Evolutionary conservation across 768 basidiomycete genomes (phyloP), one percentile per base, ranked within the genome.

Genomic region (Termitomyces sp.): DNA sequence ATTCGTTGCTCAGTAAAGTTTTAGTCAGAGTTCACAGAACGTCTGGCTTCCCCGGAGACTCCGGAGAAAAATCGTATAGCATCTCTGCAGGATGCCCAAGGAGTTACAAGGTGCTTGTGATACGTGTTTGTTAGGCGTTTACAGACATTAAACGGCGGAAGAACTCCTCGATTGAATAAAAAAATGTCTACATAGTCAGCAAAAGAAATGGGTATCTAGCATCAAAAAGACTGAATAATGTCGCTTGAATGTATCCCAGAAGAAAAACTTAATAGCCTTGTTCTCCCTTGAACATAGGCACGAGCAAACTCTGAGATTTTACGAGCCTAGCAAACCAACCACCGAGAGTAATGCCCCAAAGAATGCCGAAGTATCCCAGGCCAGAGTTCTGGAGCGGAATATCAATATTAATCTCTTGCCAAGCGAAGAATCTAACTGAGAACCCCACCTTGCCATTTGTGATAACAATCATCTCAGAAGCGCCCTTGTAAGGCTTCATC

Each of bases 381-480:
- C 82, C 82, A 6, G 73, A 73, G 13, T 68, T 65, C 82, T 82
- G 36, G 15, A 22, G 65, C 26, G 13, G 41, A 34, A 22, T 24
- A 50, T 37, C 60, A 4, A 64, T 39, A n/a, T 22, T 42, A n/a
- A 18, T 33, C 24, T 5, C 12, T 5, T 33, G 29, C n/a, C 18
- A 31, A 48, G n/a, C 9, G 16, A 37, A 46, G 9, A 37, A 34
- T 26, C 3, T 2, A 31, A n/a, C n/a, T n/a, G n/a, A n/a, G n/a
- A n/a, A 18, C 28, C 51, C 54, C 74, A 83, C 84, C 77, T 73
- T 82, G 58, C 86, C 86, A 56, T 81, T 79, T 5, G 83, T 80
- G 47, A 86, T 66, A 22, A 80, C n/a, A 29, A 88, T 86, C 58
- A 81, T 58, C 66, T 88, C 87, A 4, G 68, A 60, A 26, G 72